Evolutionary conservation across 2,329 filamentous ascomycete species (phyloP).

Genomic region (Aspergillus floridensis): DNA sequence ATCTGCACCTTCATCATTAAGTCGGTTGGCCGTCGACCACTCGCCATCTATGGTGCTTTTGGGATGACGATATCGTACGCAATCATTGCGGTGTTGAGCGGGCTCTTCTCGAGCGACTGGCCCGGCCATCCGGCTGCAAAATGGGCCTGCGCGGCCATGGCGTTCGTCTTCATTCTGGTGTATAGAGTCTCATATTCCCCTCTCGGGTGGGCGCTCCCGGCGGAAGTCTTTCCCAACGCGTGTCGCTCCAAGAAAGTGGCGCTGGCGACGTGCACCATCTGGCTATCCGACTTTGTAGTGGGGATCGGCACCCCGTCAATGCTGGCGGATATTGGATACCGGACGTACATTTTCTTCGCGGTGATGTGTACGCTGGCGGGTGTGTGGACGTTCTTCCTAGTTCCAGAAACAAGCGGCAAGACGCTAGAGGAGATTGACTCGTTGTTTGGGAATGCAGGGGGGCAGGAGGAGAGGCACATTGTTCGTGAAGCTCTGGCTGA

Average conservation of each 20-base stretch:
- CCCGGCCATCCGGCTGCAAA: background rate
- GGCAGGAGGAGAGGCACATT: background rate
- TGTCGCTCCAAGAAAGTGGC: constrained; percentile 65
- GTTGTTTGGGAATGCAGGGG: constrained; percentile 18
- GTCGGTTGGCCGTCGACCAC: constrained; percentile 45
- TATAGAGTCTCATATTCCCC: constrained; percentile 58
- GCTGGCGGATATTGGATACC: constrained; percentile 35
- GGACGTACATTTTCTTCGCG: constrained; percentile 24
- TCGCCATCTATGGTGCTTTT: constrained; percentile 61
- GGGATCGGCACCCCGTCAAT: constrained; percentile 65
- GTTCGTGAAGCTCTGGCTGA: background rate
- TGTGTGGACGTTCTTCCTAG: constrained; percentile 25
- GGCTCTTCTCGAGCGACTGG: background rate
- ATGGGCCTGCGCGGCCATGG: constrained; percentile 33
- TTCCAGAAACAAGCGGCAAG: constrained; percentile 32
- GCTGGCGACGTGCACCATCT: constrained; percentile 65
- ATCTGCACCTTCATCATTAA: constrained; percentile 46
- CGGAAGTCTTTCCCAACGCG: constrained; percentile 65
- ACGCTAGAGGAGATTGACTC: constrained; percentile 31
- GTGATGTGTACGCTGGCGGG: constrained; percentile 12
- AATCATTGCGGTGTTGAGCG: background rate
- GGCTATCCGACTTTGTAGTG: constrained; percentile 71
- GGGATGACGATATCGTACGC: background rate
- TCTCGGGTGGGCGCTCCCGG: constrained; percentile 20
- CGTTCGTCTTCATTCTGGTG: constrained; percentile 61